A percentile compares a stretch with the other conserved stretches of the same genome.
phyloP scores from a whole-genome alignment of 345 rosid genomes.

The Gossypium ekmanianum region DNA sequence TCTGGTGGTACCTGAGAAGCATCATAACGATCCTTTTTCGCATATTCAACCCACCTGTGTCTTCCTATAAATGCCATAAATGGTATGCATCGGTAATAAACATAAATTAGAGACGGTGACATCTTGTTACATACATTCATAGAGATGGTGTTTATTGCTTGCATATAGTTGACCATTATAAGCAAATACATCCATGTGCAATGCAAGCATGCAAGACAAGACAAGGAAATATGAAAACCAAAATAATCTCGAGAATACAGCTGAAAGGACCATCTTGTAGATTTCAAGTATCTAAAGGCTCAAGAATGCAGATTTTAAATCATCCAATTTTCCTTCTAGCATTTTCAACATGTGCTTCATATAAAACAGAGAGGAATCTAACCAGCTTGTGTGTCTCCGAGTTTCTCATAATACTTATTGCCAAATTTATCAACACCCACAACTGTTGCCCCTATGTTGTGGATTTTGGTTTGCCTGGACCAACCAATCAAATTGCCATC shows the following conservation, averaged over 20 bases:
- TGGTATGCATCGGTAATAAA: neutral
- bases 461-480: slow-evolving; percentile 89
- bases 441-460: slow-evolving; percentile 74
- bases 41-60: slow-evolving; percentile 97
- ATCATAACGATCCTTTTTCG: slow-evolving; percentile 74
- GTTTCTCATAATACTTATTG: slow-evolving; percentile 85
- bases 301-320: neutral
- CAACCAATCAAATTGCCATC: slow-evolving; percentile 18
- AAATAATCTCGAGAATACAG: slow-evolving; percentile 4
- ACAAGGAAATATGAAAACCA: neutral
- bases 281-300: neutral
- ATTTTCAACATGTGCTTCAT: neutral
- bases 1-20: slow-evolving; percentile 98
- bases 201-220: too few species aligned
- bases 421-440: slow-evolving; percentile 91
- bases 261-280: neutral
- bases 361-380: slow-evolving; percentile 21
- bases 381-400: slow-evolving; percentile 67
- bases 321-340: neutral
- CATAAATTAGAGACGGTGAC: neutral
- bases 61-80: slow-evolving; percentile 49
- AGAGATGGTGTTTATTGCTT: neutral
- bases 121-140: slow-evolving; percentile 1
- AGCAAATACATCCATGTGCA: neutral
- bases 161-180: neutral